Evolutionary conservation across 2,329 filamentous ascomycete genomes (phyloP).

Genomic region (Aspergillus chevalieri): DNA sequence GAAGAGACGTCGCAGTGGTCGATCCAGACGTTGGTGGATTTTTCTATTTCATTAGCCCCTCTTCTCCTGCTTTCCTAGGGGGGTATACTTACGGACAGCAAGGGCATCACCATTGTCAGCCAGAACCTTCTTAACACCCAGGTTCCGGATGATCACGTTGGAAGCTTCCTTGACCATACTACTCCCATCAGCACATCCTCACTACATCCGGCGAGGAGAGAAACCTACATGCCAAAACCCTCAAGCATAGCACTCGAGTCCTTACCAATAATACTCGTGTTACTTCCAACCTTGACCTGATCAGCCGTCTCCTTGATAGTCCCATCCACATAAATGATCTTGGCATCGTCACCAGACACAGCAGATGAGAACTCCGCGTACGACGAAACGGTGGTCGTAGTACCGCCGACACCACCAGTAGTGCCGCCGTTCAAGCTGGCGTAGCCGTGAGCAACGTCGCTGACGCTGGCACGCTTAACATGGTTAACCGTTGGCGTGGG

Average conservation of each 20-base stretch:
- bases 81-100: slow-evolving; percentile 44
- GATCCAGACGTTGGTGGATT: slow-evolving; percentile 54
- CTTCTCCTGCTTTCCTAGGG: slow-evolving; percentile 13
- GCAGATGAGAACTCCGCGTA: slow-evolving; percentile 47
- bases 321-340: slow-evolving; percentile 44
- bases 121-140: slow-evolving; percentile 53
- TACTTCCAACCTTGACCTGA: slow-evolving; percentile 43
- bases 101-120: slow-evolving; percentile 56
- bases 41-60: slow-evolving; percentile 12
- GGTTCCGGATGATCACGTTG: slow-evolving; percentile 60
- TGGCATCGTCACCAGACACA: slow-evolving; percentile 41
- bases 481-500: slow-evolving; percentile 17
- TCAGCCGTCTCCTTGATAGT: slow-evolving; percentile 38
- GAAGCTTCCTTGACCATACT: slow-evolving; percentile 50
- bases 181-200: slow-evolving; percentile 33
- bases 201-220: slow-evolving; percentile 10
- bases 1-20: slow-evolving; percentile 63
- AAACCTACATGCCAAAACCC: slow-evolving; percentile 31
- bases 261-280: slow-evolving; percentile 49
- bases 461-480: slow-evolving; percentile 21
- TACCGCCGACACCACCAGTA: slow-evolving; percentile 51
- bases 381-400: slow-evolving; percentile 50
- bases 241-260: slow-evolving; percentile 51
- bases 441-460: slow-evolving; percentile 37
- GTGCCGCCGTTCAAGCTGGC: slow-evolving; percentile 48